phyloP scores from a whole-genome alignment of 306 rosid species.

The Cicer pinnatifidum region DNA sequence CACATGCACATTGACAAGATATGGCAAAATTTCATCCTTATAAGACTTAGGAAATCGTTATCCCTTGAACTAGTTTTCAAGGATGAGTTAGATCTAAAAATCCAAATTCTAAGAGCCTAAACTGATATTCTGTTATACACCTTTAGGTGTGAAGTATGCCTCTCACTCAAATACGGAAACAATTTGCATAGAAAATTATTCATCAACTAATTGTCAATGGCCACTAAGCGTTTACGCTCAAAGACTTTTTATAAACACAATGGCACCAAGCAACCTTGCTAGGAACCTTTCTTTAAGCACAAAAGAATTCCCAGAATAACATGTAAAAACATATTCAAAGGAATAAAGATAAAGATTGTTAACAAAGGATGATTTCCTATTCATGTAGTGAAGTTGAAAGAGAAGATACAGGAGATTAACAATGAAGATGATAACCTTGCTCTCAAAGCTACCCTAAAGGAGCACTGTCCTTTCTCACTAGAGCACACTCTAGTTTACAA shows the following conservation, averaged over 20 bases:
- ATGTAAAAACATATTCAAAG: too few species aligned
- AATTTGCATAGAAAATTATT: neutral
- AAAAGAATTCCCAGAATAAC: too few species aligned
- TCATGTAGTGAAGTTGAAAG: too few species aligned
- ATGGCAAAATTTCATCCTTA: neutral
- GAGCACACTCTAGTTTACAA: too few species aligned
- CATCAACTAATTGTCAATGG: conserved; percentile 3
- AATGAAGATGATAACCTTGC: too few species aligned
- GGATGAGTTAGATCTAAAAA: conserved; percentile 1
- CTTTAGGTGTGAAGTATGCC: neutral
- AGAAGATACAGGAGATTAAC: too few species aligned
- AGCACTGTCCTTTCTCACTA: too few species aligned
- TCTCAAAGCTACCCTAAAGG: too few species aligned
- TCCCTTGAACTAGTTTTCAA: neutral
- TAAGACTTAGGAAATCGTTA: neutral
- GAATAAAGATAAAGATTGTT: too few species aligned
- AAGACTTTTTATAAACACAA: neutral
- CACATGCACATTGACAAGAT: neutral
- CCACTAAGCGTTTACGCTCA: neutral
- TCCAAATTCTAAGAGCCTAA: neutral
- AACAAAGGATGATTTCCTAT: too few species aligned
- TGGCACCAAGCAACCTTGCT: neutral
- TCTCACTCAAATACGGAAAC: neutral
- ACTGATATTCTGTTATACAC: neutral
- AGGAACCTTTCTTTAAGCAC: too few species aligned